Conservation (phyloP, 495 filamentous ascomycete genomes). For the Penicillium tannophilum region DNA sequence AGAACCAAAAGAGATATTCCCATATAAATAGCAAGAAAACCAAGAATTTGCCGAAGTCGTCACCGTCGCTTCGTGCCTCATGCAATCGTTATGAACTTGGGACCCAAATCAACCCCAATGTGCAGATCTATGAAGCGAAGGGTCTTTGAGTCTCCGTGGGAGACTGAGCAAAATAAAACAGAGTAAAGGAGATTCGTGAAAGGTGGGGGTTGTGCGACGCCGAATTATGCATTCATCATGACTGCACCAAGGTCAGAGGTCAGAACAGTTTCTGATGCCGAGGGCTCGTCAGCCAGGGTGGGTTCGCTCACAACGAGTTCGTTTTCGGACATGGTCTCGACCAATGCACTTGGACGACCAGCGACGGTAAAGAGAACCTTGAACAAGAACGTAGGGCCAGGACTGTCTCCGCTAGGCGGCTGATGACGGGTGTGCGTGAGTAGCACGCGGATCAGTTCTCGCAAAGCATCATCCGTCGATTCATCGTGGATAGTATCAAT, state of each 20-base stretch:
- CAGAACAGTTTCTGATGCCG: constrained; percentile 27
- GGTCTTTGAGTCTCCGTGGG: constrained; percentile 12
- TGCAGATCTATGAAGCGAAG: constrained; percentile 20
- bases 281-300: constrained; percentile 23
- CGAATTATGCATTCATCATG: constrained; percentile 44
- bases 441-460: constrained; percentile 39
- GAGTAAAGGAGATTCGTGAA: constrained; percentile 26
- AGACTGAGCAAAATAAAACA: constrained; percentile 6
- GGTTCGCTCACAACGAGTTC: constrained; percentile 37
- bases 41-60: constrained; percentile 18
- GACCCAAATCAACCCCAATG: constrained; percentile 6
- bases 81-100: constrained; percentile 24
- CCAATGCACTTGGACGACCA: constrained; percentile 37
- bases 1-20: constrained; percentile 2
- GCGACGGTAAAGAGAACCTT: constrained; percentile 48
- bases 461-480: constrained; percentile 40
- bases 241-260: constrained; percentile 38
- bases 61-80: constrained; percentile 26
- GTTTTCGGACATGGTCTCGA: constrained; percentile 44
- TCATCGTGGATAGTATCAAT: constrained; percentile 42
- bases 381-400: constrained; percentile 37
- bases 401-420: constrained; percentile 22
- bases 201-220: background rate
- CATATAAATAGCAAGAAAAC: constrained; percentile 5
- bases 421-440: constrained; percentile 42